Conservation (phyloP, 305 asterid species). For the Fraxinus nigra region DNA sequence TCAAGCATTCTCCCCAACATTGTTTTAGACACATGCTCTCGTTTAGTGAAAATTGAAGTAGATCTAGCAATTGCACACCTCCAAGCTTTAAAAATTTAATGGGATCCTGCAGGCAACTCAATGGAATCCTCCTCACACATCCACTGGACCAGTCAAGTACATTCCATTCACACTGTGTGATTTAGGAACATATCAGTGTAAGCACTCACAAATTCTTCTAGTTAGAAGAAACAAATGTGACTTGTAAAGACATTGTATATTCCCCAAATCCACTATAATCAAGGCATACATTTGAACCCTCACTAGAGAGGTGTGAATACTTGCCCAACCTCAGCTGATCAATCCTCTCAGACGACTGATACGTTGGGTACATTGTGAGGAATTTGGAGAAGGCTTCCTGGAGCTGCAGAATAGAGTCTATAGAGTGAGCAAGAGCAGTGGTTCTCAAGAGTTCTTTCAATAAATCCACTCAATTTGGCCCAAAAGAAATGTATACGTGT, state of each 20-base stretch:
- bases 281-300: slow-evolving; percentile 71
- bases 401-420: slow-evolving; percentile 59
- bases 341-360: slow-evolving; percentile 67
- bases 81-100: neutral
- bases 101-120: neutral
- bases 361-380: slow-evolving; percentile 83
- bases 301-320: slow-evolving; percentile 68
- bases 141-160: neutral
- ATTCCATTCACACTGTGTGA: neutral
- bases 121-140: neutral
- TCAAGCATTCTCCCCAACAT: neutral
- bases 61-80: neutral
- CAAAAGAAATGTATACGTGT: neutral
- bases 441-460: slow-evolving; percentile 75
- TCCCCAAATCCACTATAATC: slow-evolving; percentile 92
- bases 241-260: neutral
- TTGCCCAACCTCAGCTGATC: slow-evolving; percentile 80
- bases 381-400: slow-evolving; percentile 73
- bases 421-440: slow-evolving; percentile 75
- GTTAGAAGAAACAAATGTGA: neutral
- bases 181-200: neutral
- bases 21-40: neutral
- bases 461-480: neutral
- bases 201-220: neutral
- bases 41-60: neutral